Evolutionary conservation across 768 basidiomycete genomes (phyloP), one percentile per base, ranked within the genome.

Genomic region (Dentipellis fragilis): DNA sequence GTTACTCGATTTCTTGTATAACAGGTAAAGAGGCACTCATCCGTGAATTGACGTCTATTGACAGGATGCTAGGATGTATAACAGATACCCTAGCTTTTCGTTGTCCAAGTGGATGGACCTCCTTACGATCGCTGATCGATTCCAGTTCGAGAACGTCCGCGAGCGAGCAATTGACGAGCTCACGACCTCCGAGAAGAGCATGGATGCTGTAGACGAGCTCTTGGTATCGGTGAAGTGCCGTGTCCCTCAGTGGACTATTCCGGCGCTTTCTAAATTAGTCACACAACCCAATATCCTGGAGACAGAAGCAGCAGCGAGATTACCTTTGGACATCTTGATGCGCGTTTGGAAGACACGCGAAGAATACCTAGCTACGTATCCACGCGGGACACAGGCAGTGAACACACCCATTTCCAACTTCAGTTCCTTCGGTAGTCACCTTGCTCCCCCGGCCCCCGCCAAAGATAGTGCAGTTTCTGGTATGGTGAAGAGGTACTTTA

Each of bases 1-100:
- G 9, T 49, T 66, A 14, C 56, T 66, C 12, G 53, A 51, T 2
- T 61, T 61, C 42, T 59, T 66, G 37, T 62, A 63, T 46, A 56
- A 42, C 7, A 55, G 60, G 65, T 66, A 51, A 29, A 50, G 1
- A 21, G 29, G 29, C 9, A 17, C 19, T 7, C 5, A n/a, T 10
- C 7, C 4, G 38, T 12, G 19, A 4, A 48, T 16, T 23, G 19
- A 29, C 12, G 19, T 22, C 22, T 54, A 40, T 42, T 23, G 14
- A 22, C 49, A n/a, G 34, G 3, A 29, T 16, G 3, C 29, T 37
- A 64, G 63, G 10, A 55, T 56, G 50, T 57, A 63, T 40, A 54
- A 40, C 21, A 51, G 58, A n/a, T 40, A 54, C 17, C 1, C 9
- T 0, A 14, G 54, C 3, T 54, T 52, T 7, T 46, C 58, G 8